phyloP scores from a whole-genome alignment of 2,329 filamentous ascomycete species.

The Zasmidium cellare region DNA sequence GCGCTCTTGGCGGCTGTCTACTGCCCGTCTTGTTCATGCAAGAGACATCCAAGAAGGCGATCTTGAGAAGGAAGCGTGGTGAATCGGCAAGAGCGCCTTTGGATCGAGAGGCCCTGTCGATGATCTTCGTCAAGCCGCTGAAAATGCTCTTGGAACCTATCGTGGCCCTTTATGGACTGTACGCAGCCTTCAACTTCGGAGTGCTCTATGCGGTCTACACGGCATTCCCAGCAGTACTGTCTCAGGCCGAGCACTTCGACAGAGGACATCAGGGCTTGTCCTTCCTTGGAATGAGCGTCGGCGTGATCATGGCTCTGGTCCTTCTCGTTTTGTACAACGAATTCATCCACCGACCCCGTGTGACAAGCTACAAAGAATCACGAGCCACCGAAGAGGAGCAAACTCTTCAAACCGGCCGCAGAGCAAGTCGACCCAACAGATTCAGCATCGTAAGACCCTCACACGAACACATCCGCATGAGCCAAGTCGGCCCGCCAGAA shows the following conservation, averaged over 20 bases:
- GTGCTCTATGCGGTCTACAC: slow-evolving; percentile 23
- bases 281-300: slow-evolving; percentile 36
- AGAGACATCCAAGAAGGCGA: slow-evolving; percentile 55
- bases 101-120: slow-evolving; percentile 23
- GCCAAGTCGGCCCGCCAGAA: not conserved
- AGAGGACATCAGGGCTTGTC: slow-evolving; percentile 33
- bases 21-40: slow-evolving; percentile 41
- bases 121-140: slow-evolving; percentile 25
- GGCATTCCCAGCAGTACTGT: slow-evolving; percentile 20
- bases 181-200: slow-evolving; percentile 21
- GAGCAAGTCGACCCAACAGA: slow-evolving; percentile 1
- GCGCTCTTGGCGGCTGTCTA: slow-evolving; percentile 36
- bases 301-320: slow-evolving; percentile 29
- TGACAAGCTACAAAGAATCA: slow-evolving; percentile 14
- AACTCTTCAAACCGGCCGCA: slow-evolving; percentile 1
- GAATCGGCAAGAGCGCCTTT: slow-evolving; percentile 7
- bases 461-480: slow-evolving; percentile 1
- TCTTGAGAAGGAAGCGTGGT: slow-evolving; percentile 35
- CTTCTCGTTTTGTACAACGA: slow-evolving; percentile 35
- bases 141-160: slow-evolving; percentile 32
- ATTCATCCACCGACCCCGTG: slow-evolving; percentile 22
- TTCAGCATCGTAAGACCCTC: slow-evolving; percentile 4
- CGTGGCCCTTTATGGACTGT: slow-evolving; percentile 20
- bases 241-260: slow-evolving; percentile 32
- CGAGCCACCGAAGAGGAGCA: slow-evolving; percentile 10